These are phyloP conservation scores for Eucalyptus erythrocorys DNA, from an alignment of 345 rosid genomes.

Conservation along the genomic window DNA sequence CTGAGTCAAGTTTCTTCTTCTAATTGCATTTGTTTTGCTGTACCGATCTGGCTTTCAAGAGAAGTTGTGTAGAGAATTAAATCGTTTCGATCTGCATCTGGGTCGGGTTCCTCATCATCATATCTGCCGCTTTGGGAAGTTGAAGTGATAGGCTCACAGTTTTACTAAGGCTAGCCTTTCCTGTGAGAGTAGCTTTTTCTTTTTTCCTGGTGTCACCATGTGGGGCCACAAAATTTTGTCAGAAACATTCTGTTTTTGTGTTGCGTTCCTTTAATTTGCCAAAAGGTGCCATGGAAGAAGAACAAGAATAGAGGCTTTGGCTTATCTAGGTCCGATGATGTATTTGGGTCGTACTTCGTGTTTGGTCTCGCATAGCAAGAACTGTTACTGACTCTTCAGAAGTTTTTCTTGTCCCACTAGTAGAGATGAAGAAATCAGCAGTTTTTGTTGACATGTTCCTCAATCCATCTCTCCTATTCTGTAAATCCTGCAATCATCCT, in stretches of 20 bases:
- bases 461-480: neutral
- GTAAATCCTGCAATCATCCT: neutral
- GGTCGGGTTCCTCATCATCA: neutral
- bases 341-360: neutral
- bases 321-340: neutral
- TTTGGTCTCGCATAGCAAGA: neutral
- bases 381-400: neutral
- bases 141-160: neutral
- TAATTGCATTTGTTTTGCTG: neutral
- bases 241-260: neutral
- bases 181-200: neutral
- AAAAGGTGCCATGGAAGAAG: neutral
- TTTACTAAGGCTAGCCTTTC: neutral
- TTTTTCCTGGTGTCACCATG: neutral
- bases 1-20: neutral
- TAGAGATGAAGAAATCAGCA: neutral
- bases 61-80: neutral
- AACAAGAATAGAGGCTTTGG: neutral
- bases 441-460: neutral
- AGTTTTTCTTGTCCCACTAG: neutral
- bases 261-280: neutral
- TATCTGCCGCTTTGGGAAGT: neutral
- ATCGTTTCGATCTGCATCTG: neutral
- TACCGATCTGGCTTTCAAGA: neutral
- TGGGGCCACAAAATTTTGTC: neutral